Percentiles rank a stretch among this genome's conserved stretches.
Evolutionary conservation across 2,329 filamentous ascomycete genomes (phyloP).

Genomic region (Metarhizium rileyi): DNA sequence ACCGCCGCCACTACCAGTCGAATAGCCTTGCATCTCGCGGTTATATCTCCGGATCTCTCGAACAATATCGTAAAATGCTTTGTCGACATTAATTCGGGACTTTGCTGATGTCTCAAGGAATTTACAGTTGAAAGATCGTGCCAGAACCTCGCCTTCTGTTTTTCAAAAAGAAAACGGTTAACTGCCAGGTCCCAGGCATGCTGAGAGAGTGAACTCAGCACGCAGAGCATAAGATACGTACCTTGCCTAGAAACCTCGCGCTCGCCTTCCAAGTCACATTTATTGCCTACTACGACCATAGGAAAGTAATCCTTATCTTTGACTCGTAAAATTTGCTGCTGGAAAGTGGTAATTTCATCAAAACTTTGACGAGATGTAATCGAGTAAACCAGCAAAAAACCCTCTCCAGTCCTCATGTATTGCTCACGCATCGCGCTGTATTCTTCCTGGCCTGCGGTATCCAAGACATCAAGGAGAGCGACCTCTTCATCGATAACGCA

Average conservation of each 20-base stretch:
- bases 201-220: background rate
- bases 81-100: constrained; percentile 95
- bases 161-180: constrained; percentile 3
- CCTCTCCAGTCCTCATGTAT: constrained; percentile 98
- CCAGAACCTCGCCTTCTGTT: constrained; percentile 81
- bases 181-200: background rate
- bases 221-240: constrained; percentile 32
- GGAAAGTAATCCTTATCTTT: constrained; percentile 99
- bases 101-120: constrained; percentile 99
- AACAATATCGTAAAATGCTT: constrained; percentile 97
- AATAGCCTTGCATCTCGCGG: constrained; percentile 91
- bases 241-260: constrained; percentile 87
- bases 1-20: constrained; percentile 56
- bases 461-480: constrained; percentile 91
- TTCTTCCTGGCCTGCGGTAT: constrained; percentile 97
- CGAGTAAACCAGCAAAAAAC: constrained; percentile 94
- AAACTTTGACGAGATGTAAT: constrained; percentile 97
- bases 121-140: constrained; percentile 84
- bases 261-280: constrained; percentile 94
- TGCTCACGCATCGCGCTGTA: constrained; percentile 99
- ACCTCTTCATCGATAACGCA: constrained; percentile 98
- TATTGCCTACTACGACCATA: constrained; percentile 98
- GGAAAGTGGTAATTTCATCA: constrained; percentile 96
- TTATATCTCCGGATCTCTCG: constrained; percentile 97
- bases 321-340: constrained; percentile 95